Percentiles rank a stretch among this genome's conserved stretches.
Conservation (phyloP, 2,329 filamentous ascomycete species). For the Coniochaeta hoffmannii region DNA sequence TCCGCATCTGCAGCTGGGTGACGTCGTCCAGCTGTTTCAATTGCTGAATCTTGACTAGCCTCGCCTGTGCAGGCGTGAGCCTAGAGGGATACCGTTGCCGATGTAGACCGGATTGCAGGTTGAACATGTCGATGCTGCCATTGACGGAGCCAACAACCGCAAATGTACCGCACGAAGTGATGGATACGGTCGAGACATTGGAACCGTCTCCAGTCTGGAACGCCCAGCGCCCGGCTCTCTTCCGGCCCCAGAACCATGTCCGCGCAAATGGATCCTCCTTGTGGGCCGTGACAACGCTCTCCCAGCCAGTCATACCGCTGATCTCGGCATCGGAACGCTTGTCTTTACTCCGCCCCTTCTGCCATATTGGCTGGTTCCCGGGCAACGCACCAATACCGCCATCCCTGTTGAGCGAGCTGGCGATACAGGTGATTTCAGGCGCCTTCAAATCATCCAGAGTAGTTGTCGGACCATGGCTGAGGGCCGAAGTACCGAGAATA, state of each 20-base stretch:
- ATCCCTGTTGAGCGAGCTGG: constrained; percentile 86
- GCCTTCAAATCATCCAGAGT: constrained; percentile 75
- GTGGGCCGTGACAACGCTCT: constrained; percentile 92
- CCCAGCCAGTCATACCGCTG: constrained; percentile 83
- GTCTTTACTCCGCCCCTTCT: constrained; percentile 61
- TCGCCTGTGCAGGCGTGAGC: constrained; percentile 69
- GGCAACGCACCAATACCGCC: constrained; percentile 84
- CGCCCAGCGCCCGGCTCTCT: constrained; percentile 86
- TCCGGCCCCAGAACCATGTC: constrained; percentile 98
- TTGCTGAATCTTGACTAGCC: constrained; percentile 63
- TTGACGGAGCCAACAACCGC: constrained; percentile 78
- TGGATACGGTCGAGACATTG: constrained; percentile 78
- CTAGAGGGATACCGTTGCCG: constrained; percentile 80
- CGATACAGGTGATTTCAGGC: constrained; percentile 84
- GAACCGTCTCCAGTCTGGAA: constrained; percentile 78
- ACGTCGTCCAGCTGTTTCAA: constrained; percentile 51
- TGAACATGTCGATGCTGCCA: constrained; percentile 90
- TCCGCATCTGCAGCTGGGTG: constrained; percentile 42
- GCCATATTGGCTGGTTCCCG: constrained; percentile 75
- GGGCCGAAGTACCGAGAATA: constrained; percentile 51
- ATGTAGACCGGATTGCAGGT: constrained; percentile 86
- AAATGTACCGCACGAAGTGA: constrained; percentile 91
- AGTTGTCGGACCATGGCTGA: constrained; percentile 53
- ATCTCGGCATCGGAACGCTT: constrained; percentile 61
- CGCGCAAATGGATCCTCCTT: constrained; percentile 75